Evolutionary conservation across 2,329 filamentous ascomycete species (phyloP).

Genomic region (Fonsecaea pedrosoi): DNA sequence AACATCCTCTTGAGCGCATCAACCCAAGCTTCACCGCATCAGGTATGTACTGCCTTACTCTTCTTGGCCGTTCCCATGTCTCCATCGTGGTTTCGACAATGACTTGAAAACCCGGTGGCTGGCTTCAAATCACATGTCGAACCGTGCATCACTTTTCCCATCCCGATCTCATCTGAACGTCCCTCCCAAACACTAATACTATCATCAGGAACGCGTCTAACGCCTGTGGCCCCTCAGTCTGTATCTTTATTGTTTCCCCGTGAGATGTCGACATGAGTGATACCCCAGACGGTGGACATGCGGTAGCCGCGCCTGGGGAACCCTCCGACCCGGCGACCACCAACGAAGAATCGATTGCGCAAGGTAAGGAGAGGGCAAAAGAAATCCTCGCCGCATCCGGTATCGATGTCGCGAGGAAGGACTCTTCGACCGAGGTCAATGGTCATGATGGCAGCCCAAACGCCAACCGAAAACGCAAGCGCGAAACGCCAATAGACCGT

Average conservation of each 20-base stretch:
- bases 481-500: conserved; percentile 53
- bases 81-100: conserved; percentile 8
- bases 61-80: conserved; percentile 5
- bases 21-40: conserved; percentile 28
- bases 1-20: conserved; percentile 34
- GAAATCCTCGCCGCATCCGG: conserved; percentile 63
- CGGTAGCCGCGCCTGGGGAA: conserved; percentile 31
- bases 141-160: conserved; percentile 6
- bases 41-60: conserved; percentile 33
- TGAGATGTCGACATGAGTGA: conserved; percentile 38
- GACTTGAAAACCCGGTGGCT: conserved; percentile 16
- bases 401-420: conserved; percentile 43
- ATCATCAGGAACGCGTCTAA: conserved; percentile 32
- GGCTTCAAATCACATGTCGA: conserved; percentile 13
- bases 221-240: conserved; percentile 14
- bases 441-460: conserved; percentile 41
- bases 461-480: conserved; percentile 52
- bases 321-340: conserved; percentile 21
- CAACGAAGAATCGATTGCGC: conserved; percentile 56
- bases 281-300: conserved; percentile 33
- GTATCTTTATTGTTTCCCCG: neutral
- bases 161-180: conserved; percentile 18
- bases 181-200: conserved; percentile 28
- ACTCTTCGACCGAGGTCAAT: conserved; percentile 43
- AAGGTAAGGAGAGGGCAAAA: conserved; percentile 67